phyloP scores from a whole-genome alignment of 2,329 filamentous ascomycete species.

The Hysterium pulicare region DNA sequence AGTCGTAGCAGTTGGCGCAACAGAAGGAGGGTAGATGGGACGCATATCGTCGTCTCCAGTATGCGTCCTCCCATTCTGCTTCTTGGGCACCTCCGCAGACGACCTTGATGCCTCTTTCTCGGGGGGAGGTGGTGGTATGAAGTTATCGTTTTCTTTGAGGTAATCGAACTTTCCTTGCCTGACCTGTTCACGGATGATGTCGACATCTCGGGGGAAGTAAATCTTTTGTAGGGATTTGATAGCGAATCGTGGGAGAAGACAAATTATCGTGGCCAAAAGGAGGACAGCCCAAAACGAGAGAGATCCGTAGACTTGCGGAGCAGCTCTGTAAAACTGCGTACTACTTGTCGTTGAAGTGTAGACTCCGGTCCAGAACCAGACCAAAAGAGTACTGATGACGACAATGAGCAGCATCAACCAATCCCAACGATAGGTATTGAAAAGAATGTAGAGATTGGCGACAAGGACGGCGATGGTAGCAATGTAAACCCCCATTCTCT shows the following conservation, averaged over 20 bases:
- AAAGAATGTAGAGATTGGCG: conserved; percentile 90
- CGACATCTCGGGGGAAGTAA: conserved; percentile 85
- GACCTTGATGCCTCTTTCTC: conserved; percentile 50
- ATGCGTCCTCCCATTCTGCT: conserved; percentile 43
- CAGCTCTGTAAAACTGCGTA: conserved; percentile 71
- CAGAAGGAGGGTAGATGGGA: conserved; percentile 90
- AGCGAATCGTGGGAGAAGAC: conserved; percentile 81
- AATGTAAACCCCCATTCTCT: conserved; percentile 82
- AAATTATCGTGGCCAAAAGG: conserved; percentile 74
- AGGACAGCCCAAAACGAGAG: conserved; percentile 85
- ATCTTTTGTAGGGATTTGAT: conserved; percentile 90
- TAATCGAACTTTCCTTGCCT: conserved; percentile 77
- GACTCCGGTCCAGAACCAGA: conserved; percentile 95
- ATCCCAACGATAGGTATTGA: conserved; percentile 98
- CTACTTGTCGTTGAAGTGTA: conserved; percentile 64
- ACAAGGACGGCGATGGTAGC: conserved; percentile 79
- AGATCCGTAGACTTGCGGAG: conserved; percentile 72
- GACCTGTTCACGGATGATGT: conserved; percentile 93
- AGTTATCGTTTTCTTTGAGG: conserved; percentile 56
- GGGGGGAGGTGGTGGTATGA: conserved; percentile 42
- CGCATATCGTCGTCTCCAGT: conserved; percentile 77
- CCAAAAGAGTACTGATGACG: conserved; percentile 73
- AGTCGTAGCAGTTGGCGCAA: conserved; percentile 63
- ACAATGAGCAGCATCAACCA: conserved; percentile 90
- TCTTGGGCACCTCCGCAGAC: conserved; percentile 55